phyloP scores from a whole-genome alignment of 305 asterid genomes.

The Fraxinus velutina region DNA sequence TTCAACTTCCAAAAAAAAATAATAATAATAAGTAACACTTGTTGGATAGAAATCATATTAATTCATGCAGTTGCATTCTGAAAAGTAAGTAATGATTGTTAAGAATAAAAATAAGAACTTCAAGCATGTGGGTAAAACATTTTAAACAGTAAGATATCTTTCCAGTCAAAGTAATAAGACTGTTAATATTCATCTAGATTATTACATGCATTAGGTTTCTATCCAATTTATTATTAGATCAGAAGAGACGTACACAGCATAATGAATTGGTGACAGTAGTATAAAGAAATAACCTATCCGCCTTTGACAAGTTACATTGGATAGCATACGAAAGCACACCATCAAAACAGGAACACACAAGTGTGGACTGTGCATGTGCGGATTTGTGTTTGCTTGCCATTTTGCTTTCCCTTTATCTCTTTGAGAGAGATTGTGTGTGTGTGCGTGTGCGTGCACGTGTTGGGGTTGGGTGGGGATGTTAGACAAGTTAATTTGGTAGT shows the following conservation, averaged over 20 bases:
- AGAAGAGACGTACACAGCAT: not conserved
- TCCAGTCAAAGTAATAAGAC: not conserved
- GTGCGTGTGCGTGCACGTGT: not conserved
- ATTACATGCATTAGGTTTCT: not conserved
- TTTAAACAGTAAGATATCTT: not conserved
- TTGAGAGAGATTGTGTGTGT: not conserved
- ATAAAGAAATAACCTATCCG: not conserved
- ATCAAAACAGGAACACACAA: not conserved
- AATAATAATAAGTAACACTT: constrained; percentile 4
- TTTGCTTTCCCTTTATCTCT: not conserved
- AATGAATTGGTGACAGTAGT: not conserved
- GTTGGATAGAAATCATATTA: not conserved
- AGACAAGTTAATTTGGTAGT: not conserved
- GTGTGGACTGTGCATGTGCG: not conserved
- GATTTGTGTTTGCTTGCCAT: not conserved
- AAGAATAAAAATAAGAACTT: not conserved
- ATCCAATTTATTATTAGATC: not conserved
- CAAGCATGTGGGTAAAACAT: not conserved
- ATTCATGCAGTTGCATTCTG: not conserved
- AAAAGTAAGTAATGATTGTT: not conserved
- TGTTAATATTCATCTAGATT: not conserved
- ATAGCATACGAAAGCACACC: not conserved
- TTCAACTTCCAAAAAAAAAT: not conserved
- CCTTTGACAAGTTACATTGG: not conserved
- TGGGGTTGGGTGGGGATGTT: not conserved